Percentiles rank a stretch among this genome's conserved stretches.
Evolutionary conservation across 108 stramenopile genomes (phyloP).

Genomic region (Conticribra weissflogii): DNA sequence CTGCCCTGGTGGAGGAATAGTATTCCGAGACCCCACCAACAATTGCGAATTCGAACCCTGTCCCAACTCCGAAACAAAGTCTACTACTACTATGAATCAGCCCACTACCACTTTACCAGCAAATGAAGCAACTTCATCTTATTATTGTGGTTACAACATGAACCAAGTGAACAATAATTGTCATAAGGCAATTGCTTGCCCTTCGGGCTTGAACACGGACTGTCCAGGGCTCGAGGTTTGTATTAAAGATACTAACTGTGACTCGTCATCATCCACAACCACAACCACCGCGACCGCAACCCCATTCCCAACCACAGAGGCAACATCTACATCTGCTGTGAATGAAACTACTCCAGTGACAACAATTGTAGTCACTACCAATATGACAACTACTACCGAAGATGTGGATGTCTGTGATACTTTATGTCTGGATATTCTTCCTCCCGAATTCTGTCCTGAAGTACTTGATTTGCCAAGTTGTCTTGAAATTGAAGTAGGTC

Average conservation of each 20-base stretch:
- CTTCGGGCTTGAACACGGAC: conserved; percentile 5
- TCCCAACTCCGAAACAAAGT: conserved; percentile 12
- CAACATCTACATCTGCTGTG: conserved; percentile 4
- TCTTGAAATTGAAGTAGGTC: conserved; percentile 31
- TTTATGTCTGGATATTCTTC: conserved; percentile 34
- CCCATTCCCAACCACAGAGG: not conserved
- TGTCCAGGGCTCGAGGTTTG: conserved; percentile 22
- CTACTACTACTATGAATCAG: not conserved
- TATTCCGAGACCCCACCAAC: conserved; percentile 42
- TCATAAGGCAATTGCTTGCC: conserved; percentile 7
- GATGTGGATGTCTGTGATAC: conserved; percentile 25
- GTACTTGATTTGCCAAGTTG: conserved; percentile 35
- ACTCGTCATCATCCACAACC: not conserved
- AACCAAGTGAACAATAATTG: conserved; percentile 18
- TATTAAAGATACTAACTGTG: conserved; percentile 13
- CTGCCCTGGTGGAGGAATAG: conserved; percentile 29
- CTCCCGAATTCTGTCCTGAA: conserved; percentile 28
- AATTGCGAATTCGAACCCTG: conserved; percentile 47
- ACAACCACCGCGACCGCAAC: conserved; percentile 11
- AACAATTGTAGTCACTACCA: not conserved
- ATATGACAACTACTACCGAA: not conserved
- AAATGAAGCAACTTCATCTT: not conserved
- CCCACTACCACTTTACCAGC: not conserved
- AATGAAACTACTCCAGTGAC: conserved; percentile 2
- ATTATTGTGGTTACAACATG: conserved; percentile 13